Evolutionary conservation across 2,329 filamentous ascomycete genomes (phyloP).

Genomic region (Fusarium nematophilum): DNA sequence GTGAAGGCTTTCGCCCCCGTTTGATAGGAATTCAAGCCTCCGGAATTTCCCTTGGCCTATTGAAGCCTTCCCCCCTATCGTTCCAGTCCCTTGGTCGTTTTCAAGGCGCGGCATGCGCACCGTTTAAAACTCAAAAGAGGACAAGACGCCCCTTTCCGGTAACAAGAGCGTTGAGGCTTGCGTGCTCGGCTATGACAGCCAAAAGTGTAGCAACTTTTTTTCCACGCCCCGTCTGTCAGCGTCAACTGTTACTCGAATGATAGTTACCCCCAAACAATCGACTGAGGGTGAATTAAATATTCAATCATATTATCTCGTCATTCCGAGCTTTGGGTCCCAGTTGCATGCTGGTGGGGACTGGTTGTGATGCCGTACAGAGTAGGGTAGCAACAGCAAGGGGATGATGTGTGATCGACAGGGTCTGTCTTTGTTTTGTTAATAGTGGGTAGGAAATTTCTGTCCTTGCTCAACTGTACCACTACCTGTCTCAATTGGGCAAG

Average conservation of each 20-base stretch:
- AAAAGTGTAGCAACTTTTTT: background rate
- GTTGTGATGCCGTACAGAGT: slow-evolving; percentile 13
- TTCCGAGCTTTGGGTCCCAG: slow-evolving; percentile 6
- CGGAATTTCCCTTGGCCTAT: background rate
- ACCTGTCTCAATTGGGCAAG: background rate
- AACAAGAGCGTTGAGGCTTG: background rate
- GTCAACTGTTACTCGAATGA: background rate
- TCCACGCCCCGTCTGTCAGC: background rate
- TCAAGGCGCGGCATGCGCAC: background rate
- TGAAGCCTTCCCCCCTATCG: background rate
- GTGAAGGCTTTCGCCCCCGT: background rate
- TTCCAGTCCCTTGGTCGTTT: background rate
- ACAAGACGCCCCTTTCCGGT: slow-evolving; percentile 1
- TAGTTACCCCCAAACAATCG: slow-evolving; percentile 4
- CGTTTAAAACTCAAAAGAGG: slow-evolving; percentile 13
- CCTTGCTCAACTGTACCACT: slow-evolving; percentile 4
- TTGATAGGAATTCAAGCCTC: slow-evolving; percentile 5
- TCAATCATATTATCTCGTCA: slow-evolving; percentile 14
- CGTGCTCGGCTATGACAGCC: background rate
- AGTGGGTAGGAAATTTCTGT: slow-evolving; percentile 3
- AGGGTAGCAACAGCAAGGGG: slow-evolving; percentile 12
- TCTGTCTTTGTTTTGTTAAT: slow-evolving; percentile 4
- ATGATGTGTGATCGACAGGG: slow-evolving; percentile 11
- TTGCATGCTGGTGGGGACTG: slow-evolving; percentile 17
- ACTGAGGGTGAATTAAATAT: background rate